A percentile compares a stretch with the other conserved stretches of the same genome.
phyloP scores from a whole-genome alignment of 208 protist species.

The Phytomonas sp. region DNA sequence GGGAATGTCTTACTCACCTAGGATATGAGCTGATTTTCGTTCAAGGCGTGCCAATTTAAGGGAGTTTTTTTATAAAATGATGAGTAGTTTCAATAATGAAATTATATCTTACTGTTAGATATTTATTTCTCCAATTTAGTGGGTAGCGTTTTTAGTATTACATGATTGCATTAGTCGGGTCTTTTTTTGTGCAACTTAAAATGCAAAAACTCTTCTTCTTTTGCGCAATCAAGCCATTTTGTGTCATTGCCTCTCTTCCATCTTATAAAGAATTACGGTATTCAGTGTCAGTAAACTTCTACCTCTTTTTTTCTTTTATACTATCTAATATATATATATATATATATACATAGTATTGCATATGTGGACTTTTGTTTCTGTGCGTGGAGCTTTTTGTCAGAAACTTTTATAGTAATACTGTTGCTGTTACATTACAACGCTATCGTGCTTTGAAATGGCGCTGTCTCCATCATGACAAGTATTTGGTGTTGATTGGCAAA shows the following conservation, averaged over 20 bases:
- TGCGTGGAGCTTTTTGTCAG: background rate
- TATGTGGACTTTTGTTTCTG: background rate
- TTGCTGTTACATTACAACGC: background rate
- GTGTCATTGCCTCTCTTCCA: background rate
- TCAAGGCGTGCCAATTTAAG: background rate
- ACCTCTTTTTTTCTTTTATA: background rate
- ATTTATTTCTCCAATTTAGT: background rate
- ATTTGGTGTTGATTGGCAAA: background rate
- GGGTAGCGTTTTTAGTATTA: background rate
- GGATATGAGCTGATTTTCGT: background rate
- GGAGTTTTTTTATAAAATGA: background rate
- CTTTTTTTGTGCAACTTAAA: background rate
- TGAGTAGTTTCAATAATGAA: background rate
- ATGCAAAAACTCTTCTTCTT: constrained; percentile 1
- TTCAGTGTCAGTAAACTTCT: background rate
- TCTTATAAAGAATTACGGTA: background rate
- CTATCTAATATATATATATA: no score
- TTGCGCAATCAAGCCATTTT: background rate
- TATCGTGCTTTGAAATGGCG: background rate
- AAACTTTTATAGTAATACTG: background rate
- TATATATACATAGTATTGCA: background rate
- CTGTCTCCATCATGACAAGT: background rate
- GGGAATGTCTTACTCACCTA: background rate
- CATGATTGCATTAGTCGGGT: background rate
- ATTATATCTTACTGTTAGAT: background rate